Conservation (phyloP, 768 basidiomycete genomes). For the Neoboletus subvelutipes region DNA sequence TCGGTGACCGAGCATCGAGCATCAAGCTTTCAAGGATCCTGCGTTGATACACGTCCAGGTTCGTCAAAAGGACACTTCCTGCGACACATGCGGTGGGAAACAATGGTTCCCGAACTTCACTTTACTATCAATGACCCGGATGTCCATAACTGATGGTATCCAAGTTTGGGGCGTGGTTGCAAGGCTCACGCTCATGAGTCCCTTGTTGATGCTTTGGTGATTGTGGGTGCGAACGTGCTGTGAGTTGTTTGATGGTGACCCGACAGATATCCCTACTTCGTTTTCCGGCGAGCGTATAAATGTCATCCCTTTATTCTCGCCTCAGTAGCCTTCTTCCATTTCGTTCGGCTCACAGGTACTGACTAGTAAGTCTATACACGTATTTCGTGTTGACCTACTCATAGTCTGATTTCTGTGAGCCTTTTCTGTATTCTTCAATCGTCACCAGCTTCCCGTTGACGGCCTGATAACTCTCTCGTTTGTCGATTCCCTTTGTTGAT, state of each 20-base stretch:
- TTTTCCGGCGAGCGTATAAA: not conserved
- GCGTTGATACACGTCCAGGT: not conserved
- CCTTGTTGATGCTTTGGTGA: not conserved
- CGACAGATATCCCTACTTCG: not conserved
- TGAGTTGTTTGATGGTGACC: not conserved
- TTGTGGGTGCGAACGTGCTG: not conserved
- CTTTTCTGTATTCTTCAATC: slow-evolving; percentile 14
- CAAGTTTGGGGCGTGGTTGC: not conserved
- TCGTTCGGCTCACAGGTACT: slow-evolving; percentile 21
- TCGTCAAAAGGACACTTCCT: not conserved
- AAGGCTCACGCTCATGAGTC: not conserved
- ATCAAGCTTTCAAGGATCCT: no score
- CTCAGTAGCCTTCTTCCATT: slow-evolving; percentile 13
- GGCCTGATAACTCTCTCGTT: slow-evolving; percentile 12
- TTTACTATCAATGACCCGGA: not conserved
- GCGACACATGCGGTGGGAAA: no score
- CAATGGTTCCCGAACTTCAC: not conserved
- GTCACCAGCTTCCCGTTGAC: slow-evolving; percentile 2
- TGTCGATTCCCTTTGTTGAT: not conserved
- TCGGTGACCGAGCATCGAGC: no score
- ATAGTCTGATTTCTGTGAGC: slow-evolving; percentile 3
- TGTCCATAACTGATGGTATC: no score
- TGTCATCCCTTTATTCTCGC: not conserved
- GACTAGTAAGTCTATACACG: slow-evolving; percentile 17
- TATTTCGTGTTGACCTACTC: not conserved